These are phyloP conservation scores for Pelargonium australe DNA, from an alignment of 441 rosid genomes.

Conservation along the genomic window DNA sequence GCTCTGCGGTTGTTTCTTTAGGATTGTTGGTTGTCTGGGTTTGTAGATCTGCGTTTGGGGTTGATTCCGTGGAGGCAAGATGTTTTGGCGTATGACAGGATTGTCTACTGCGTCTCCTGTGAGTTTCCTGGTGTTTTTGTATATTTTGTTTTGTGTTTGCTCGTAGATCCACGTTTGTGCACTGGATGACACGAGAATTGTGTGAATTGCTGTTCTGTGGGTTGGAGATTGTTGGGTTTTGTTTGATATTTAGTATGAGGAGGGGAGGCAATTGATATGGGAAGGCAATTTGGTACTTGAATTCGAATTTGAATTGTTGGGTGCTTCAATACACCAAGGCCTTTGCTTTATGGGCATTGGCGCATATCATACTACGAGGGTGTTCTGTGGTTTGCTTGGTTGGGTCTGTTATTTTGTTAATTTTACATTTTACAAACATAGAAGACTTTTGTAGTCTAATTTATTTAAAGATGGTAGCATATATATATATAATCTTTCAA, in stretches of 20 bases:
- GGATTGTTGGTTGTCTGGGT: slow-evolving; percentile 1
- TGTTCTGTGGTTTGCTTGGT: background rate
- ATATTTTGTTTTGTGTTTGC: background rate
- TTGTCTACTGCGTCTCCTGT: slow-evolving; percentile 92
- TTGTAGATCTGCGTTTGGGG: slow-evolving; percentile 6
- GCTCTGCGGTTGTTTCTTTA: background rate
- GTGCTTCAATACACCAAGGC: background rate
- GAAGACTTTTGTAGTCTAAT: background rate
- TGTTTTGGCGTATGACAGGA: slow-evolving; percentile 97
- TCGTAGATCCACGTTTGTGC: background rate
- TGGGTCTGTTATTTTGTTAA: background rate
- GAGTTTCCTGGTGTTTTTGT: slow-evolving; percentile 25
- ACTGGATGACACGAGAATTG: background rate
- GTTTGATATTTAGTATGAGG: background rate
- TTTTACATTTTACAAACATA: background rate
- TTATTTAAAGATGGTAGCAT: too few relatives aligned
- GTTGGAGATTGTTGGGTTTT: background rate
- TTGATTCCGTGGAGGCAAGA: slow-evolving; percentile 25
- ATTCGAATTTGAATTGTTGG: background rate
- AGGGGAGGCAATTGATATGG: background rate
- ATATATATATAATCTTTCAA: too few relatives aligned
- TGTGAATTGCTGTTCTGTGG: background rate
- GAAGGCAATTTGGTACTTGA: background rate
- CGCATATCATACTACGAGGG: background rate
- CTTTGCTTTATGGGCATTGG: background rate